Evolutionary conservation across 202 grass and related monocot species (phyloP), one percentile per base, ranked within the genome.

Genomic region (Miscanthus sacchariflorus): DNA sequence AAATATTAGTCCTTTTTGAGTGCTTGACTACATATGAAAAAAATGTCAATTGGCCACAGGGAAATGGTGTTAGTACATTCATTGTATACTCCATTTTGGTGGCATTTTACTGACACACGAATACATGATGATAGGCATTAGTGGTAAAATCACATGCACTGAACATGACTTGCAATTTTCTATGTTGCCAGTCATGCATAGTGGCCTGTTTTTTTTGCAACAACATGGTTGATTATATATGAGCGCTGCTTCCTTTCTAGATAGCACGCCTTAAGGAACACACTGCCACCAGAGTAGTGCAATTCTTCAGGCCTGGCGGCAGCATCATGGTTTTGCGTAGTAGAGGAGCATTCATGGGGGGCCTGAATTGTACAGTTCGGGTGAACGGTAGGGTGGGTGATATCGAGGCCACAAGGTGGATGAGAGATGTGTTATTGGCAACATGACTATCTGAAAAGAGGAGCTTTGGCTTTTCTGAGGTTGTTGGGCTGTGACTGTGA

Each of bases 121-220:
- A 59, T 59, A 45, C 40, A 5, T 33, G 5, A n/a, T n/a, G n/a
- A 56, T 56, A 56, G 17, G 50, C 50, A 56, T 56, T 56, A 56
- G 17, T 56, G 50, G 5, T 56, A 56, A 46, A 56, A 19, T 77
- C 48, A 56, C n/a, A n/a, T n/a, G n/a, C n/a, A n/a, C n/a, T n/a
- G n/a, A n/a, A 38, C 28, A 49, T n/a, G 48, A 59, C 15, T 77
- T 30, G 12, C 11, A 28, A 72, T 27, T 42, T 44, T 72, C 12
- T 77, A 49, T 83, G n/a, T 82, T 82, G 61, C 11, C 11, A 65
- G 30, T 18, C 56, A 48, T 23, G 10, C 6, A 68, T 78, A 24
- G 5, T 19, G n/a, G 10, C 71, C 54, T 76, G 17, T 24, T 14
- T 63, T 71, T 63, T 74, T 39, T 21, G 19, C 9, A 30, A 3